Conservation (phyloP, 106 monocot species). For the Triglochin maritima region DNA sequence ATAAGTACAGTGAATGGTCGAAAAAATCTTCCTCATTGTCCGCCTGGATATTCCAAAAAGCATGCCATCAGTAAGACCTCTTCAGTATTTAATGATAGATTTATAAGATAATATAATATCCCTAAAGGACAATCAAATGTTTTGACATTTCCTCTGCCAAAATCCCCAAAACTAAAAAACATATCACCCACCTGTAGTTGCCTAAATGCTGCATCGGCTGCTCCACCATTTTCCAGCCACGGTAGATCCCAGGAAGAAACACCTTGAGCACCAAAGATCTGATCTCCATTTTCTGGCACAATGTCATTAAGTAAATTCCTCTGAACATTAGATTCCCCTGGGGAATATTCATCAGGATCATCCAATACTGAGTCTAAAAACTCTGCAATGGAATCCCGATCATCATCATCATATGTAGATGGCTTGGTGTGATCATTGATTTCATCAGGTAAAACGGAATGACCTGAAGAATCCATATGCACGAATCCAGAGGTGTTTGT, state of each 20-base stretch:
- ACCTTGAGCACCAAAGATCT: background rate
- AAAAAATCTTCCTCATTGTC: background rate
- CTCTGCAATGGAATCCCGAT: slow-evolving; percentile 8
- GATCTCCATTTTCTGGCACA: background rate
- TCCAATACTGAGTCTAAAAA: slow-evolving; percentile 17
- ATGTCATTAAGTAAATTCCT: background rate
- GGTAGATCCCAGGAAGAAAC: background rate
- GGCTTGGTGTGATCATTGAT: background rate
- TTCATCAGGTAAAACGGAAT: background rate
- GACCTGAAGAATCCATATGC: background rate
- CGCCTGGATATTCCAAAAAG: background rate
- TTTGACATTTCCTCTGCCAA: background rate
- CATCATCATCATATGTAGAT: slow-evolving; percentile 1
- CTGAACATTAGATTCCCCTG: slow-evolving; percentile 8
- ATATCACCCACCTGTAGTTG: background rate
- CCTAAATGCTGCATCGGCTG: background rate
- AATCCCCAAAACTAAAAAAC: background rate
- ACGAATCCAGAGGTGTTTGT: slow-evolving; percentile 3
- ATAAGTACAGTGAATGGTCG: background rate
- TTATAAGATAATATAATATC: background rate
- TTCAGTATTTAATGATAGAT: background rate
- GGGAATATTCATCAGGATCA: slow-evolving; percentile 16
- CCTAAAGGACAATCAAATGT: background rate
- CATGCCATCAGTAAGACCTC: background rate
- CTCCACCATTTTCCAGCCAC: background rate